Conservation (phyloP, 768 basidiomycete genomes). For the Suillus variegatus region DNA sequence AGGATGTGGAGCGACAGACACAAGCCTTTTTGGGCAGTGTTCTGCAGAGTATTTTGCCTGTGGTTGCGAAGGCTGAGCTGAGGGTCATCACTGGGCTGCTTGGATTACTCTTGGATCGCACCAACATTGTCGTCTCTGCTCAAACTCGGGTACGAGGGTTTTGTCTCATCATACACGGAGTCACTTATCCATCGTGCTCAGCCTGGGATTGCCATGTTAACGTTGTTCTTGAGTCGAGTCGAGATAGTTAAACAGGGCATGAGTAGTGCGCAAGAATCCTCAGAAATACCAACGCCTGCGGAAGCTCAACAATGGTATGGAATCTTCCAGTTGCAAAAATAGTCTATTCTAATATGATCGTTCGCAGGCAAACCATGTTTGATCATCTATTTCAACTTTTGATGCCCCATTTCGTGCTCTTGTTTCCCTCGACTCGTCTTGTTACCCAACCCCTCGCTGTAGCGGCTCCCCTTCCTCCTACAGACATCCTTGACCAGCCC, state of each 20-base stretch:
- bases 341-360: neutral
- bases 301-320: conserved; percentile 80
- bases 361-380: conserved; percentile 79
- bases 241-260: conserved; percentile 84
- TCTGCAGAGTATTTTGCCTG: conserved; percentile 82
- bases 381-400: conserved; percentile 84
- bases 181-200: conserved; percentile 31
- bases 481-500: conserved; percentile 79
- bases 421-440: conserved; percentile 91
- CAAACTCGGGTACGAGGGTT: conserved; percentile 70
- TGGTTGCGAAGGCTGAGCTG: conserved; percentile 77
- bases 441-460: conserved; percentile 39
- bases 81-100: conserved; percentile 85
- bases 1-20: conserved; percentile 84
- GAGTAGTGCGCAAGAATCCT: conserved; percentile 48
- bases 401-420: conserved; percentile 67
- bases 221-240: conserved; percentile 89
- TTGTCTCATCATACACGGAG: conserved; percentile 3
- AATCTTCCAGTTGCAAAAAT: neutral
- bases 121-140: conserved; percentile 70
- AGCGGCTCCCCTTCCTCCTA: conserved; percentile 37
- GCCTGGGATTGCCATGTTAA: conserved; percentile 92
- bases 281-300: conserved; percentile 62
- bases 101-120: conserved; percentile 78
- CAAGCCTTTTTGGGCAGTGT: conserved; percentile 86